Conservation (phyloP, 306 rosid species). For the Pyrus bretschneideri region DNA sequence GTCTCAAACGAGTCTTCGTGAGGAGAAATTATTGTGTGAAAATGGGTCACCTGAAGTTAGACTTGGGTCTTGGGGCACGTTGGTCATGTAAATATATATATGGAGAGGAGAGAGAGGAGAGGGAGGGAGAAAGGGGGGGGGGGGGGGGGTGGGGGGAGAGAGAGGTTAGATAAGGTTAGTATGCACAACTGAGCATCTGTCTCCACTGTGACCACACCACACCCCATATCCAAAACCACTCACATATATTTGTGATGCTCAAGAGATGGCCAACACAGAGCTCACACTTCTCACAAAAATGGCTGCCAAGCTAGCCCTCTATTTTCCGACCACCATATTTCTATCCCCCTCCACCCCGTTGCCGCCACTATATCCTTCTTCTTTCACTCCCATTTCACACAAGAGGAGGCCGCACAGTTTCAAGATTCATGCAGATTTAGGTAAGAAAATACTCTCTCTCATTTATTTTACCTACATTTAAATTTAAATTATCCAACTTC, state of each 20-base stretch:
- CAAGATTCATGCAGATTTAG: constrained; percentile 62
- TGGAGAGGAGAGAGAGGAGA: too few relatives aligned
- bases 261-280: constrained; percentile 20
- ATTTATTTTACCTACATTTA: background rate
- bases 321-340: constrained; percentile 37
- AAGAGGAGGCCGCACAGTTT: constrained; percentile 21
- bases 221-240: constrained; percentile 25
- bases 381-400: constrained; percentile 20
- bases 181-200: constrained; percentile 6
- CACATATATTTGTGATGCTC: constrained; percentile 19
- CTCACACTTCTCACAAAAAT: constrained; percentile 25
- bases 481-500: background rate
- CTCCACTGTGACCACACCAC: constrained; percentile 12
- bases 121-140: too few relatives aligned
- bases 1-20: too few relatives aligned
- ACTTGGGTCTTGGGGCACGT: background rate
- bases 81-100: background rate
- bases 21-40: too few relatives aligned
- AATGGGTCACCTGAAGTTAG: background rate
- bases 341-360: constrained; percentile 34
- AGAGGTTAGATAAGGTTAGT: constrained; percentile 27
- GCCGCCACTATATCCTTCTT: constrained; percentile 13
- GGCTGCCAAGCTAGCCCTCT: constrained; percentile 56
- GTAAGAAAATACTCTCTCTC: constrained; percentile 21
- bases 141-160: too few relatives aligned